A percentile compares a stretch with the other conserved stretches of the same genome.
Evolutionary conservation across 148 eudicot genomes (phyloP).

Genomic region (Rhododendron ovatum): DNA sequence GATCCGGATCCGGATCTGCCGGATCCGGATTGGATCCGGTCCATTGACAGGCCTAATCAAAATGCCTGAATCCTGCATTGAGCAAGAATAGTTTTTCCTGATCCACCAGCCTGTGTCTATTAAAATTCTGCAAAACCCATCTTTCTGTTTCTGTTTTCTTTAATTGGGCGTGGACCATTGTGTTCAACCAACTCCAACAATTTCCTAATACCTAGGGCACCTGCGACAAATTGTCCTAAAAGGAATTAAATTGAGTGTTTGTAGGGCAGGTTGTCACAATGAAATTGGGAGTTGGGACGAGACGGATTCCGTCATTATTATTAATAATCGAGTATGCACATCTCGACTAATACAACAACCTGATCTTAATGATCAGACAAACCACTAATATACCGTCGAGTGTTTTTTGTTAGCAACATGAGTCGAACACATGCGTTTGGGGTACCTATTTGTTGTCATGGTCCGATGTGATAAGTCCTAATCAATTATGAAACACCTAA

Average conservation of each 20-base stretch:
- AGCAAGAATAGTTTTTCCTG: neutral
- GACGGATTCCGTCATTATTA: neutral
- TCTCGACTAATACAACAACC: too few relatives aligned
- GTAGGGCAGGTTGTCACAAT: slow-evolving; percentile 4
- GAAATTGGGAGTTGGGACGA: neutral
- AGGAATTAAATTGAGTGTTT: neutral
- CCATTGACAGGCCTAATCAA: too few relatives aligned
- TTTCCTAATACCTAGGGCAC: neutral
- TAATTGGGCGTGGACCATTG: neutral
- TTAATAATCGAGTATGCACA: neutral
- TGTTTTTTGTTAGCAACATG: neutral
- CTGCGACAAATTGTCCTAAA: neutral
- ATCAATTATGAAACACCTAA: neutral
- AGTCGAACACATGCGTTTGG: neutral
- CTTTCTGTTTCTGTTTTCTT: neutral
- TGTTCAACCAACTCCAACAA: neutral
- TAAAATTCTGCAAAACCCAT: neutral
- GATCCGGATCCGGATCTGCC: too few relatives aligned
- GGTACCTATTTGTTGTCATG: too few relatives aligned
- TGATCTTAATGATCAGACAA: neutral
- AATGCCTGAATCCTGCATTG: neutral
- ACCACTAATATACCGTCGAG: too few relatives aligned
- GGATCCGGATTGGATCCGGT: too few relatives aligned
- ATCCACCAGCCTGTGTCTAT: neutral
- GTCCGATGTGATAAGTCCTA: neutral